These are phyloP conservation scores for Cylindrodendrum hubeiense DNA, from an alignment of 2,329 filamentous ascomycete species.

Conservation along the genomic window DNA sequence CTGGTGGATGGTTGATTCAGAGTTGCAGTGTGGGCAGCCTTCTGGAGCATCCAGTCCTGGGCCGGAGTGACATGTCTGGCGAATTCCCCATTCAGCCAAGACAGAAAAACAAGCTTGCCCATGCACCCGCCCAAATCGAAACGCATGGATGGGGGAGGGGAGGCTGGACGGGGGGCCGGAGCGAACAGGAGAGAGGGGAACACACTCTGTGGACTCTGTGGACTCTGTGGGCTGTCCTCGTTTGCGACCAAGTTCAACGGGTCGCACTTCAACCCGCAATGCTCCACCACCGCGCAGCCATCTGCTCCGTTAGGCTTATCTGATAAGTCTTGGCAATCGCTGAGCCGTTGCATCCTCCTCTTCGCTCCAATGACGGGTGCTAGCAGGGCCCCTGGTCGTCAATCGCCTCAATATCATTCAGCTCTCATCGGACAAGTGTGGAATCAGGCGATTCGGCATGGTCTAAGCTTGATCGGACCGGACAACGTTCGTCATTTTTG, in stretches of 20 bases:
- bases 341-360: conserved; percentile 31
- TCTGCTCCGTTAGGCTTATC: conserved; percentile 36
- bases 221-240: conserved; percentile 6
- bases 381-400: conserved; percentile 40
- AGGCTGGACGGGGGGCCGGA: conserved; percentile 31
- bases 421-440: conserved; percentile 20
- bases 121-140: conserved; percentile 11
- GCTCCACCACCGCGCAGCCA: conserved; percentile 29
- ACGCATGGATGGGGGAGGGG: conserved; percentile 22
- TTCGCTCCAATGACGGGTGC: conserved; percentile 26
- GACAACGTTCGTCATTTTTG: conserved; percentile 5
- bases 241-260: conserved; percentile 25
- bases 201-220: background rate
- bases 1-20: conserved; percentile 37
- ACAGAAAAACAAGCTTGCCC: conserved; percentile 7
- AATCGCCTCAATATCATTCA: conserved; percentile 33
- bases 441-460: conserved; percentile 26
- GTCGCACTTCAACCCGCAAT: conserved; percentile 24
- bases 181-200: conserved; percentile 26
- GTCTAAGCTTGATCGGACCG: conserved; percentile 6
- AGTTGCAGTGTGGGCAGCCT: conserved; percentile 26
- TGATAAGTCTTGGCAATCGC: conserved; percentile 33
- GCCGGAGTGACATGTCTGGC: conserved; percentile 30
- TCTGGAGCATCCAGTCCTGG: conserved; percentile 29
- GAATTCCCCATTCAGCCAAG: conserved; percentile 28